Conservation (phyloP, 192 early-diverging fungal genomes). For the Jimgerdemannia flammicorona region DNA sequence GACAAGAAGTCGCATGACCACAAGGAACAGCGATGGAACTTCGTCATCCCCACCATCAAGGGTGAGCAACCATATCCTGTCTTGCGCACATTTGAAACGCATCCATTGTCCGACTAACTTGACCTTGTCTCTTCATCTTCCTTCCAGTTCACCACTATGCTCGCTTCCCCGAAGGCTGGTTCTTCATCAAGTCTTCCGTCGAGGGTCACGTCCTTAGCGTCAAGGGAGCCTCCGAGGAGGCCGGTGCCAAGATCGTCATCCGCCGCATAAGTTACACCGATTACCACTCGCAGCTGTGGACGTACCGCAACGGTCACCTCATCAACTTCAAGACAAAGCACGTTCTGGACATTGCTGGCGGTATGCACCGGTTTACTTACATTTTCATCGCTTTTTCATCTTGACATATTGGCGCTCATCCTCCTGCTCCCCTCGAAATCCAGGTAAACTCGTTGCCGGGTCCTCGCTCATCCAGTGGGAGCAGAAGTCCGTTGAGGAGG, state of each 20-base stretch:
- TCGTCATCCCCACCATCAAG: constrained; percentile 14
- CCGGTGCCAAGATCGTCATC: constrained; percentile 9
- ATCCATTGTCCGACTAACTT: too few relatives aligned
- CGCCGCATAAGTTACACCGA: constrained; percentile 13
- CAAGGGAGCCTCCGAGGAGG: constrained; percentile 9
- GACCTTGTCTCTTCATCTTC: too few relatives aligned
- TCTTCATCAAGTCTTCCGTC: constrained; percentile 33
- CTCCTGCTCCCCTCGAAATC: background rate
- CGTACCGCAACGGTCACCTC: constrained; percentile 23
- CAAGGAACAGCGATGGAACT: constrained; percentile 29
- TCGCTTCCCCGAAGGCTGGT: constrained; percentile 31
- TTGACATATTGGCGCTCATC: background rate
- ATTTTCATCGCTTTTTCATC: background rate
- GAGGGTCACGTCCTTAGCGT: constrained; percentile 23
- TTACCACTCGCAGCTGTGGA: constrained; percentile 24
- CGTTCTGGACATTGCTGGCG: constrained; percentile 29
- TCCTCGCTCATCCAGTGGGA: constrained; percentile 29
- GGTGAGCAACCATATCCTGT: too few relatives aligned
- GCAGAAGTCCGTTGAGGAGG: constrained; percentile 22
- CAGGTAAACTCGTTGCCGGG: constrained; percentile 1
- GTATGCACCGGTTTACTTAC: constrained; percentile 16
- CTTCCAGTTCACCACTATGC: constrained; percentile 11
- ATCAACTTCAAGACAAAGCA: constrained; percentile 32
- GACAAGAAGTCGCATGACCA: background rate
- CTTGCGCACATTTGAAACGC: too few relatives aligned